A percentile compares a stretch with the other conserved stretches of the same genome.
Conservation (phyloP, 768 basidiomycete genomes). For the Trametes cinnabarina region DNA sequence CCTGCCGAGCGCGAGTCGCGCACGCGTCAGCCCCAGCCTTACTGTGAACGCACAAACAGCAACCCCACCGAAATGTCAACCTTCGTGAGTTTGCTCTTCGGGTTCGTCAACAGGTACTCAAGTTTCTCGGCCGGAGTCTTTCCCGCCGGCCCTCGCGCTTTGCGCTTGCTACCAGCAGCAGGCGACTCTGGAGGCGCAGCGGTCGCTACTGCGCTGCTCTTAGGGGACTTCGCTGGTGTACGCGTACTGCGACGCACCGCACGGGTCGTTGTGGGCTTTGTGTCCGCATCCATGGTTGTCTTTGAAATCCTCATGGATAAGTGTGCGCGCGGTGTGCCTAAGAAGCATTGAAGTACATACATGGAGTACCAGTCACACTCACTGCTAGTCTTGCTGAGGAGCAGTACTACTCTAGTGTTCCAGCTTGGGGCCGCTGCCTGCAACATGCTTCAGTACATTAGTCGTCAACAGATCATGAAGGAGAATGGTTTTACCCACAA, state of each 20-base stretch:
- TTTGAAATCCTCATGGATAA: too few relatives aligned
- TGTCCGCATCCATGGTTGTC: neutral
- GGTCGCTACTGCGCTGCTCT: neutral
- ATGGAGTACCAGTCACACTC: too few relatives aligned
- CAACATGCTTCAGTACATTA: too few relatives aligned
- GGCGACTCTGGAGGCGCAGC: neutral
- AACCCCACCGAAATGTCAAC: constrained; percentile 53
- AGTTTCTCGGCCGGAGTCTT: constrained; percentile 36
- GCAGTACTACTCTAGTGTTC: too few relatives aligned
- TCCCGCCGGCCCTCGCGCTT: constrained; percentile 8
- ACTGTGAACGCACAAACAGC: neutral
- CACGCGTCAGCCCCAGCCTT: neutral
- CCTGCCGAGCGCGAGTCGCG: too few relatives aligned
- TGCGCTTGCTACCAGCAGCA: constrained; percentile 4
- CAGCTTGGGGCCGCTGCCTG: too few relatives aligned
- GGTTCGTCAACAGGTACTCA: constrained; percentile 41
- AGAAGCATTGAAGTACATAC: too few relatives aligned
- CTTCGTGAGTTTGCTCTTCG: constrained; percentile 48
- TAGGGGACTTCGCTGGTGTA: constrained; percentile 5
- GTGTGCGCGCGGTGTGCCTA: too few relatives aligned
- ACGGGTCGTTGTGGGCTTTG: neutral
- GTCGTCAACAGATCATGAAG: too few relatives aligned
- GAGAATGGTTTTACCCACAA: too few relatives aligned
- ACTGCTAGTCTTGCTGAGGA: too few relatives aligned
- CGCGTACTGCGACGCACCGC: constrained; percentile 16